Evolutionary conservation across 495 filamentous ascomycete species (phyloP).

Genomic region (Beverwykella pulmonaria): DNA sequence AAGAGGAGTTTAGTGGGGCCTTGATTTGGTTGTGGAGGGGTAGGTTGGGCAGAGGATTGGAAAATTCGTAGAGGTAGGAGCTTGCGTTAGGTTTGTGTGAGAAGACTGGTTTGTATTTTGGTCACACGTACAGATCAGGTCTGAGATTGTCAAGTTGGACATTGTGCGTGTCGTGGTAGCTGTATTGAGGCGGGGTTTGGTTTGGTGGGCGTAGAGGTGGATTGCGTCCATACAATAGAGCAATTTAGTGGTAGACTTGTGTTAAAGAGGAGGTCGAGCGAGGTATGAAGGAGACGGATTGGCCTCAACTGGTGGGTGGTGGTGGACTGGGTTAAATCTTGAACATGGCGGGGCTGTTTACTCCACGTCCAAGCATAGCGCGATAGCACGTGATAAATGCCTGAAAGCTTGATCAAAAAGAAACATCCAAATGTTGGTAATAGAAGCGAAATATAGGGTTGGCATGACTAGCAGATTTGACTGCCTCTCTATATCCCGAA

Average conservation of each 20-base stretch:
- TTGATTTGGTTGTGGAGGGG: too few relatives aligned
- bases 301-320: too few relatives aligned
- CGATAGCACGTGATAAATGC: slow-evolving; percentile 12
- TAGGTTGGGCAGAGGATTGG: too few relatives aligned
- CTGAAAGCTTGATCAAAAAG: not conserved
- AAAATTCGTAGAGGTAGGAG: too few relatives aligned
- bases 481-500: too few relatives aligned
- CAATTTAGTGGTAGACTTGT: not conserved
- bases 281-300: slow-evolving; percentile 4
- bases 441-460: too few relatives aligned
- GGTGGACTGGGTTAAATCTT: too few relatives aligned
- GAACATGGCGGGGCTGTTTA: slow-evolving; percentile 1
- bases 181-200: slow-evolving; percentile 8
- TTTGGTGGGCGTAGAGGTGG: slow-evolving; percentile 32
- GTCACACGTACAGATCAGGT: slow-evolving; percentile 9
- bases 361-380: slow-evolving; percentile 2
- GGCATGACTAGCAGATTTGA: too few relatives aligned
- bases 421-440: too few relatives aligned
- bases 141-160: slow-evolving; percentile 27
- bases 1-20: too few relatives aligned
- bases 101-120: too few relatives aligned
- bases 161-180: slow-evolving; percentile 8
- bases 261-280: not conserved
- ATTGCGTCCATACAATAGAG: slow-evolving; percentile 23
- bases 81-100: too few relatives aligned